Evolutionary conservation across 2,329 filamentous ascomycete genomes (phyloP).

Genomic region (Bertia moriformis): DNA sequence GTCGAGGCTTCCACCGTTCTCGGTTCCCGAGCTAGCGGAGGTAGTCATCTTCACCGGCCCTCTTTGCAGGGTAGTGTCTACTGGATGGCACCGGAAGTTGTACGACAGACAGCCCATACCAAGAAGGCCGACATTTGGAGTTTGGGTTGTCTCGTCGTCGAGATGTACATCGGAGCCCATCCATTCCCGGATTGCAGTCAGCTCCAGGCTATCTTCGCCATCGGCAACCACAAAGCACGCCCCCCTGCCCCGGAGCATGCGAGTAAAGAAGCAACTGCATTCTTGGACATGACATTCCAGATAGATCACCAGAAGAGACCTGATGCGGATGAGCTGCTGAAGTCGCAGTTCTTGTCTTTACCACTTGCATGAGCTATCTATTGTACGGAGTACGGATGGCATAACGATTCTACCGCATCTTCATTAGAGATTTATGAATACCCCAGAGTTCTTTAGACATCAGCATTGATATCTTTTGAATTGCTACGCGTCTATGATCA

Average conservation of each 20-base stretch:
- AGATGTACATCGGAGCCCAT: constrained; percentile 97
- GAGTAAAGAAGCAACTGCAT: constrained; percentile 68
- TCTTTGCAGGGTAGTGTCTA: constrained; percentile 95
- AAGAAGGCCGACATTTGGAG: constrained; percentile 99
- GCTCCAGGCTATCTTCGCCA: constrained; percentile 96
- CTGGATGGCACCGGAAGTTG: constrained; percentile 99
- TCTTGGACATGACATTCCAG: constrained; percentile 83
- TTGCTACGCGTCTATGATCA: too few species aligned
- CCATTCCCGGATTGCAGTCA: constrained; percentile 96
- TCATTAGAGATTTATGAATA: too few species aligned
- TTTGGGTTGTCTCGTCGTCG: constrained; percentile 85
- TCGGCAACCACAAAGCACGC: constrained; percentile 72
- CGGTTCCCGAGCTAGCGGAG: neutral
- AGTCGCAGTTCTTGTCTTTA: constrained; percentile 56
- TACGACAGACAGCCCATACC: constrained; percentile 93
- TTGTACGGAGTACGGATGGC: too few species aligned
- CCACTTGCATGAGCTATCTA: neutral
- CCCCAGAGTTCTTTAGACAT: too few species aligned
- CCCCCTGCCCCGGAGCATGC: constrained; percentile 80
- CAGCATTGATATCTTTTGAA: too few species aligned
- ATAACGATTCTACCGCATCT: too few species aligned
- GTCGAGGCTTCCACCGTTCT: constrained; percentile 30
- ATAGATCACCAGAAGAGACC: constrained; percentile 86
- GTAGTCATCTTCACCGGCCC: constrained; percentile 34
- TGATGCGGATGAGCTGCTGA: constrained; percentile 77